Conservation (phyloP, 2,329 filamentous ascomycete species). For the Metarhizium sp. region DNA sequence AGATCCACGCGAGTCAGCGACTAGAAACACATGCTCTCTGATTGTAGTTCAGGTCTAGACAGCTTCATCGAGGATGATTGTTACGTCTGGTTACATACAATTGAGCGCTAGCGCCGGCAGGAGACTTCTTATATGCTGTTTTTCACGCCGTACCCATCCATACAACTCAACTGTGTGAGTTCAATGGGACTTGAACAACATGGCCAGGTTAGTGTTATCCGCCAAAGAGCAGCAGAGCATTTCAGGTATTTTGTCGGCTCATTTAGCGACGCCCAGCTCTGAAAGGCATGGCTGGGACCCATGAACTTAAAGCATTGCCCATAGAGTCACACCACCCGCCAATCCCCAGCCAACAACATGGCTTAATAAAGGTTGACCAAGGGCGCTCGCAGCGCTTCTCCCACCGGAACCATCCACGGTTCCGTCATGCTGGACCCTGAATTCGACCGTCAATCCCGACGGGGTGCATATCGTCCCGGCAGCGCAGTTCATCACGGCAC, state of each 20-base stretch:
- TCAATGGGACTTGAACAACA: no score
- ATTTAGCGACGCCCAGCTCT: background rate
- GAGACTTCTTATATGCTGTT: no score
- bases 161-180: no score
- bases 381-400: background rate
- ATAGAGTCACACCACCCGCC: background rate
- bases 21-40: no score
- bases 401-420: conserved; percentile 6
- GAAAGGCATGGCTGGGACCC: background rate
- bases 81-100: no score
- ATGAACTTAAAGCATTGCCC: background rate
- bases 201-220: background rate
- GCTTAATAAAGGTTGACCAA: background rate
- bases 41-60: no score
- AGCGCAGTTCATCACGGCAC: conserved; percentile 30
- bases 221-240: background rate
- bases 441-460: conserved; percentile 29
- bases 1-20: no score
- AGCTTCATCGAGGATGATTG: no score
- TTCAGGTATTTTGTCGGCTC: background rate
- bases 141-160: no score
- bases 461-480: conserved; percentile 37
- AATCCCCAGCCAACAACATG: background rate
- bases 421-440: conserved; percentile 25
- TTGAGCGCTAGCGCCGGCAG: no score